These are phyloP conservation scores for Sporisorium exsertum DNA, from an alignment of 1,284 basidiomycete species.

Conservation along the genomic window DNA sequence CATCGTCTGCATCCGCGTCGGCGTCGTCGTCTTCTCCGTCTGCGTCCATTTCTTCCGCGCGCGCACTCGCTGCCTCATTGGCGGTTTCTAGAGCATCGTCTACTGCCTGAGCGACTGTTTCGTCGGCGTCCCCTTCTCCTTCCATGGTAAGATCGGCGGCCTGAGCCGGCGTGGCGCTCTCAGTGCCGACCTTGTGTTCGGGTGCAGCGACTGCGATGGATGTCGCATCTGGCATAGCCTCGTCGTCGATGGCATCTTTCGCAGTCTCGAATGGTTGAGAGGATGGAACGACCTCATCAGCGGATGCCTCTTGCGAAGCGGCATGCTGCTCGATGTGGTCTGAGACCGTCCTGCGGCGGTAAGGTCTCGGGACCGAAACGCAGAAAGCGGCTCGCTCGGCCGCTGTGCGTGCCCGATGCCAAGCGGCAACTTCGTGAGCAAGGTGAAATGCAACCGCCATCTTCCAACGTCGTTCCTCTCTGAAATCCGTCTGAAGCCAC, in stretches of 20 bases:
- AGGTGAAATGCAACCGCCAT: conserved; percentile 84
- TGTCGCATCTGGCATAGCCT: conserved; percentile 26
- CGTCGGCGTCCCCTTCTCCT: conserved; percentile 59
- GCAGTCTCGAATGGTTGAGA: conserved; percentile 3
- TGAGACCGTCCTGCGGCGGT: conserved; percentile 27
- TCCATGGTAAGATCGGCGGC: conserved; percentile 31
- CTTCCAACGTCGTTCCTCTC: conserved; percentile 95
- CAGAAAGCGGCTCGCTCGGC: conserved; percentile 79
- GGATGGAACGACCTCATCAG: neutral
- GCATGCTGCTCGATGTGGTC: conserved; percentile 38
- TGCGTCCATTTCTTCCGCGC: conserved; percentile 47
- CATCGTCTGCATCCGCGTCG: conserved; percentile 54
- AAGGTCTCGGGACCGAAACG: conserved; percentile 63
- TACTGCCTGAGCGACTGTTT: conserved; percentile 52
- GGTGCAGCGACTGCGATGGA: neutral
- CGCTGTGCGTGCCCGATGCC: conserved; percentile 79
- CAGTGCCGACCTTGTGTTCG: neutral
- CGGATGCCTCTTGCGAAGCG: conserved; percentile 6
- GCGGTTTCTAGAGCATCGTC: conserved; percentile 55
- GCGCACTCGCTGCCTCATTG: conserved; percentile 53
- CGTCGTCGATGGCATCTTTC: conserved; percentile 9
- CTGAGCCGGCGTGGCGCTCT: neutral
- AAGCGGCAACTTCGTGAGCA: conserved; percentile 85
- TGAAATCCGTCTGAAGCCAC: conserved; percentile 96
- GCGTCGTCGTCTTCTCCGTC: conserved; percentile 51